These are phyloP conservation scores for Hypoxylon sp. DNA, from an alignment of 2,329 filamentous ascomycete species.

Conservation along the genomic window DNA sequence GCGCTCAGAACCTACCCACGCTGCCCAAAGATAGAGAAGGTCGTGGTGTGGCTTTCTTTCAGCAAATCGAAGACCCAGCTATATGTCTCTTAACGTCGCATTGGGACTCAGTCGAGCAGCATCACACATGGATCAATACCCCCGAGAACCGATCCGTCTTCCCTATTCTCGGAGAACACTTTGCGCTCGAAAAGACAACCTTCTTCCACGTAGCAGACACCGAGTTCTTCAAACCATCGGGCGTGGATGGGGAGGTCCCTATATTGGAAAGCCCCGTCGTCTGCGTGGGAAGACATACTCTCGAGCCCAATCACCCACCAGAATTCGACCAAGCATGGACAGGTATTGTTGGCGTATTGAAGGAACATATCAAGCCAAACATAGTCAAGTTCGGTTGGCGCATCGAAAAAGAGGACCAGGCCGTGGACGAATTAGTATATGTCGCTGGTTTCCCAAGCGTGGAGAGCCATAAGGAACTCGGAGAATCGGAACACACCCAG, in stretches of 20 bases:
- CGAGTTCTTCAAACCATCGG: slow-evolving; percentile 32
- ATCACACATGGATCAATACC: slow-evolving; percentile 55
- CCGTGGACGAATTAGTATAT: slow-evolving; percentile 52
- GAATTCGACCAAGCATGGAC: slow-evolving; percentile 49
- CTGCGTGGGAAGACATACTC: slow-evolving; percentile 48
- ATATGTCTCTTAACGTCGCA: slow-evolving; percentile 55
- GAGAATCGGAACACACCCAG: slow-evolving; percentile 37
- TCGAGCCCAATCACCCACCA: slow-evolving; percentile 45
- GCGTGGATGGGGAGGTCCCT: slow-evolving; percentile 16
- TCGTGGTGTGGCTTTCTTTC: slow-evolving; percentile 47
- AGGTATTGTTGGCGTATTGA: slow-evolving; percentile 45
- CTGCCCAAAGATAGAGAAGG: slow-evolving; percentile 50
- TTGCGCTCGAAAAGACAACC: slow-evolving; percentile 48
- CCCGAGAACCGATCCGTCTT: slow-evolving; percentile 51
- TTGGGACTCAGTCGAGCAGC: slow-evolving; percentile 54
- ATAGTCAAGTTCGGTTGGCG: slow-evolving; percentile 53
- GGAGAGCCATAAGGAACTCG: slow-evolving; percentile 47
- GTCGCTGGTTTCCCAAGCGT: slow-evolving; percentile 51
- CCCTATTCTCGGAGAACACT: slow-evolving; percentile 45
- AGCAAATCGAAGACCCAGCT: slow-evolving; percentile 49
- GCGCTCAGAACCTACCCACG: slow-evolving; percentile 46
- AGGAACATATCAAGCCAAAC: slow-evolving; percentile 43
- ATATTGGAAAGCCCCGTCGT: slow-evolving; percentile 48
- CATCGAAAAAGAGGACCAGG: slow-evolving; percentile 49
- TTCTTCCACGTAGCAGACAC: slow-evolving; percentile 54